Base-by-base conservation (phyloP, 78 protist genomes). In the Guillardia theta region DNA sequence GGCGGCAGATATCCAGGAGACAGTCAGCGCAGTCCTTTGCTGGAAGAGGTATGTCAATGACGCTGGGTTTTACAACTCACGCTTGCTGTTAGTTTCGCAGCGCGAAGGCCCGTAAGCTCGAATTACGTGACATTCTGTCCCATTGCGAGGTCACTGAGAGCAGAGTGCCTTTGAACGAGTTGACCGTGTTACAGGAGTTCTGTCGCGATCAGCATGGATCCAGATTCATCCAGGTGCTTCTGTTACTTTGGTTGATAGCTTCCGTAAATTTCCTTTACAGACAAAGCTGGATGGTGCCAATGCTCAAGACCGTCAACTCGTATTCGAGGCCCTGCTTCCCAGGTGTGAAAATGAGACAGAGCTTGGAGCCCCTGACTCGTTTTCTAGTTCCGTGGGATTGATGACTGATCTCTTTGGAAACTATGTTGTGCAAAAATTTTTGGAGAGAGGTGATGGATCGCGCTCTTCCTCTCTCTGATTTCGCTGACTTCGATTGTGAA, bases 401-500 rank as follows among this genome's bases (percentile, higher is more conserved):
- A 97, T 98, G 98, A 95, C 95, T 43, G 99, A 99, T 93, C 99
- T 98, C 33, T 99, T 99, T 94, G 99, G 99, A 3, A 99, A 99
- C 96, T 99, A 99, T 94, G 99, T 99, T 36, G 77, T 99, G n/a
- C 99, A 99, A 93, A 99, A 99, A 96, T 94, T 99, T 64, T 95
- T 99, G 87, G 99, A 99, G 94, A 95, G 96, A 54, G 99, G 90
- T 10, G 33, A 50, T 50, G 30, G 10, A 19, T 50, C 58, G 10
- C 58, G 30, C 58, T 50, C 58, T 50, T 15, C 15, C 58, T 50
- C 58, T 50, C 58, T 50, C 58, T 50, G 10, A 10, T 15, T 50
- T 50, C 58, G 30, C 58, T 50, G 30, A 19, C 58, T 10, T 50
- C 58, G n/a, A n/a, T n/a, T n/a, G n/a, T n/a, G n/a, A n/a, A n/a